These are phyloP conservation scores for Fonticula alba DNA, from an alignment of 78 protist species.

Conservation along the genomic window DNA sequence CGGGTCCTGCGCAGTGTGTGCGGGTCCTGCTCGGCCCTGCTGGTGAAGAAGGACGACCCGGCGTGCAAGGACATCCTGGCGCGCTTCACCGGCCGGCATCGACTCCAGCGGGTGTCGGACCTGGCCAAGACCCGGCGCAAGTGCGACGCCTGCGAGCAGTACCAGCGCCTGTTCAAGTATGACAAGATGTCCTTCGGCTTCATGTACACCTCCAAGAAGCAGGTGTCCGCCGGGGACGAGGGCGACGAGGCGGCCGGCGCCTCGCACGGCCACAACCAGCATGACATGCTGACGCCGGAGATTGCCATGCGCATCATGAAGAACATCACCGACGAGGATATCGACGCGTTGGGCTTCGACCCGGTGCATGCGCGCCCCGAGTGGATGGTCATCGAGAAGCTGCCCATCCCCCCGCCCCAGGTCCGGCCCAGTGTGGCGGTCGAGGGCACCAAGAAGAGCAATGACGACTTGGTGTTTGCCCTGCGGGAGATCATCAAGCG, in stretches of 20 bases:
- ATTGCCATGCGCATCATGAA: too few relatives aligned
- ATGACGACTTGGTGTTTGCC: slow-evolving; percentile 25
- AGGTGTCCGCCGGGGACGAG: too few relatives aligned
- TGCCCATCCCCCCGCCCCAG: slow-evolving; percentile 95
- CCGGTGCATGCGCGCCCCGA: slow-evolving; percentile 82
- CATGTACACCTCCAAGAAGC: neutral
- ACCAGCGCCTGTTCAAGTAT: neutral
- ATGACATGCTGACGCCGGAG: too few relatives aligned
- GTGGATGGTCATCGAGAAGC: slow-evolving; percentile 73
- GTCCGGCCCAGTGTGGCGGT: slow-evolving; percentile 85
- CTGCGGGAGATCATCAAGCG: slow-evolving; percentile 63
- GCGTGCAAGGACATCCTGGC: too few relatives aligned
- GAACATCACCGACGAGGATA: slow-evolving; percentile 51
- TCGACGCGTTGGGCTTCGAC: slow-evolving; percentile 53
- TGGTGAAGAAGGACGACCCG: slow-evolving; percentile 26
- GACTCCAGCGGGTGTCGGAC: neutral
- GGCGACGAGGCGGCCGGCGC: too few relatives aligned
- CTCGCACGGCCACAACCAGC: too few relatives aligned
- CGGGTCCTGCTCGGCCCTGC: slow-evolving; percentile 37
- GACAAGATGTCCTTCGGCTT: neutral
- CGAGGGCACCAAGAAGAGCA: slow-evolving; percentile 27
- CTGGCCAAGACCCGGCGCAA: neutral
- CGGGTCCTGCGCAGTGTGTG: slow-evolving; percentile 78
- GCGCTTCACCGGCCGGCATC: too few relatives aligned
- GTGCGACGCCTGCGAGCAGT: too few relatives aligned